Conservation (phyloP, 192 early-diverging fungal genomes). For the Chytriomyces confervae region DNA sequence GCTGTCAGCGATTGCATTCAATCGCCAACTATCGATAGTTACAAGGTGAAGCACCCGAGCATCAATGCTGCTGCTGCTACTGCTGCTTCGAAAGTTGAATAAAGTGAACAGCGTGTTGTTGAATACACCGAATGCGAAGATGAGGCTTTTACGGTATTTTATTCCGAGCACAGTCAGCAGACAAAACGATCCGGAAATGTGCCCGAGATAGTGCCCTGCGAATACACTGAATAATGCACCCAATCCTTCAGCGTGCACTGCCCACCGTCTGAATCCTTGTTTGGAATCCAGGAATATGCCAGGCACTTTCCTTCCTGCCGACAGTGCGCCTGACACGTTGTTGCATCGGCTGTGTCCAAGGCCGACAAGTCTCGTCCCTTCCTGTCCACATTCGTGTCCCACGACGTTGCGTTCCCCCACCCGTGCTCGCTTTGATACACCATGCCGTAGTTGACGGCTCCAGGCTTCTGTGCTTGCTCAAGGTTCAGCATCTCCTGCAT, state of each 20-base stretch:
- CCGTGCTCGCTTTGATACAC: conserved; percentile 3
- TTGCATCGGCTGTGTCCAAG: conserved; percentile 1
- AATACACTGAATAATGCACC: neutral
- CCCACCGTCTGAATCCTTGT: neutral
- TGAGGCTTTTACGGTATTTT: no score
- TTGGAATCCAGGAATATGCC: conserved; percentile 1
- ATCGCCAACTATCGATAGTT: no score
- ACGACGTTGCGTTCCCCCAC: neutral
- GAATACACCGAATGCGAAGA: no score
- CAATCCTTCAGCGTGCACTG: conserved; percentile 9
- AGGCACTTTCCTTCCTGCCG: neutral
- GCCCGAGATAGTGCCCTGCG: neutral
- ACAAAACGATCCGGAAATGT: neutral
- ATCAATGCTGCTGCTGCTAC: no score
- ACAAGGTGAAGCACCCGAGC: no score
- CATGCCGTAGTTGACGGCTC: neutral
- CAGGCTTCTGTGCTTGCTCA: neutral
- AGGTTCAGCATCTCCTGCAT: conserved; percentile 50
- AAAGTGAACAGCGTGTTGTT: no score
- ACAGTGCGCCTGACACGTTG: neutral
- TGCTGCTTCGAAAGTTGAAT: no score
- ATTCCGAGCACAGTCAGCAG: no score
- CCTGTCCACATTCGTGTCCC: neutral
- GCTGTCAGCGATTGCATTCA: no score
- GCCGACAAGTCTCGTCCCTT: neutral